Conservation (phyloP, 1,284 basidiomycete species). For the Leccinum subrobustum region DNA sequence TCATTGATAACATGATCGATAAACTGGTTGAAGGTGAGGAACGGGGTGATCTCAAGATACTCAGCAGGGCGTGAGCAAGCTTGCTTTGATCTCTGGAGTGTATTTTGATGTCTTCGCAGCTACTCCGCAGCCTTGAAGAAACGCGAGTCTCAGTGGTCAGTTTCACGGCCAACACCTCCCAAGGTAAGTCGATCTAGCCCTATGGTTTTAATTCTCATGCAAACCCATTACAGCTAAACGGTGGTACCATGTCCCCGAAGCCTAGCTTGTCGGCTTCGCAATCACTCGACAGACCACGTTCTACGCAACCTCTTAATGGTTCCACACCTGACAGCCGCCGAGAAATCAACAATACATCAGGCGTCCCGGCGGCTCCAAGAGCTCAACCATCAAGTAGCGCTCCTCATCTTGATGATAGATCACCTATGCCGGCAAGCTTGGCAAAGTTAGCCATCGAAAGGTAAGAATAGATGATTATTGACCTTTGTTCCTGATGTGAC, state of each 20-base stretch:
- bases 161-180: slow-evolving; percentile 37
- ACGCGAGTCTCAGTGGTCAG: slow-evolving; percentile 58
- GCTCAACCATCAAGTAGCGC: slow-evolving; percentile 42
- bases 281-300: slow-evolving; percentile 43
- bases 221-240: slow-evolving; percentile 32
- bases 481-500: slow-evolving; percentile 2
- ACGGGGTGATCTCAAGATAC: slow-evolving; percentile 64
- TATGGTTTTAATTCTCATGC: slow-evolving; percentile 19
- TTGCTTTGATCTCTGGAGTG: too few species aligned
- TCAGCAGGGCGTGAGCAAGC: too few species aligned
- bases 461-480: slow-evolving; percentile 38
- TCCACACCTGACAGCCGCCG: slow-evolving; percentile 31
- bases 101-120: slow-evolving; percentile 32
- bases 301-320: slow-evolving; percentile 37
- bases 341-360: slow-evolving; percentile 25
- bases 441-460: slow-evolving; percentile 66
- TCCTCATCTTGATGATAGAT: slow-evolving; percentile 22
- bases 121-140: slow-evolving; percentile 73
- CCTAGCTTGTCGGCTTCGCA: slow-evolving; percentile 24
- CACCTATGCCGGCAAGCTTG: slow-evolving; percentile 32
- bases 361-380: slow-evolving; percentile 58
- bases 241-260: slow-evolving; percentile 39
- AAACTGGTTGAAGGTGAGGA: slow-evolving; percentile 72
- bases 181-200: slow-evolving; percentile 13
- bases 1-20: slow-evolving; percentile 65